A percentile compares a stretch with the other conserved stretches of the same genome.
phyloP scores from a whole-genome alignment of 2,329 filamentous ascomycete species.

The Xylariales sp. region DNA sequence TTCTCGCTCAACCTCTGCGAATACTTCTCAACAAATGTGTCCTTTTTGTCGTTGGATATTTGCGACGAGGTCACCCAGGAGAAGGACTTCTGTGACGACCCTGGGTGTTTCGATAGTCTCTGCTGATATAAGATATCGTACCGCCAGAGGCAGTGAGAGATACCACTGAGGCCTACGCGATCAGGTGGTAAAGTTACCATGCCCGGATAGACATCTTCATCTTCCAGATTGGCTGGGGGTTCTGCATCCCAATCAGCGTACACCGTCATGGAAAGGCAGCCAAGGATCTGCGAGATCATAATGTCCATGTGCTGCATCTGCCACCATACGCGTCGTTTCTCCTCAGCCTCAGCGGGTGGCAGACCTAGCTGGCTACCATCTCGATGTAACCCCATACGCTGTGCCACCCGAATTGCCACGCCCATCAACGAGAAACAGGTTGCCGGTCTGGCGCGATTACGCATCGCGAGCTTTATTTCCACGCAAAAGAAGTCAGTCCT shows the following conservation, averaged over 20 bases:
- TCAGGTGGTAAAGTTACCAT: not conserved
- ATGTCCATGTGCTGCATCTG: constrained; percentile 6
- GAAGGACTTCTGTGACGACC: not conserved
- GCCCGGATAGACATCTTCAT: constrained; percentile 2
- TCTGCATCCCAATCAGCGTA: constrained; percentile 4
- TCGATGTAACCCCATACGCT: constrained; percentile 5
- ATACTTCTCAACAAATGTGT: not conserved
- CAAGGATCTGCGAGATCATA: not conserved
- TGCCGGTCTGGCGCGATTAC: not conserved
- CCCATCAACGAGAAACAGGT: constrained; percentile 6
- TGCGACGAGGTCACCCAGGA: constrained; percentile 2
- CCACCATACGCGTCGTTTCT: constrained; percentile 8
- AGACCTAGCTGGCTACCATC: constrained; percentile 5
- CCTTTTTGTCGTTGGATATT: not conserved
- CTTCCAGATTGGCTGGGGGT: constrained; percentile 2
- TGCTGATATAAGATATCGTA: constrained; percentile 6
- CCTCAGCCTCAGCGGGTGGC: constrained; percentile 1
- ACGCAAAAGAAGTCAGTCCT: no score
- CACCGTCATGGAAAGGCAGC: constrained; percentile 1
- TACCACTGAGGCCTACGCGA: constrained; percentile 2
- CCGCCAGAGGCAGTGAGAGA: constrained; percentile 4
- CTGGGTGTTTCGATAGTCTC: constrained; percentile 1
- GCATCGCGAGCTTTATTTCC: constrained; percentile 2
- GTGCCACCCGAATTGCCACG: constrained; percentile 4
- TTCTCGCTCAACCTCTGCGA: not conserved